A percentile compares a stretch with the other conserved stretches of the same genome.
Evolutionary conservation across 257 asterid species (phyloP).

Genomic region (Fraxinus anomala): DNA sequence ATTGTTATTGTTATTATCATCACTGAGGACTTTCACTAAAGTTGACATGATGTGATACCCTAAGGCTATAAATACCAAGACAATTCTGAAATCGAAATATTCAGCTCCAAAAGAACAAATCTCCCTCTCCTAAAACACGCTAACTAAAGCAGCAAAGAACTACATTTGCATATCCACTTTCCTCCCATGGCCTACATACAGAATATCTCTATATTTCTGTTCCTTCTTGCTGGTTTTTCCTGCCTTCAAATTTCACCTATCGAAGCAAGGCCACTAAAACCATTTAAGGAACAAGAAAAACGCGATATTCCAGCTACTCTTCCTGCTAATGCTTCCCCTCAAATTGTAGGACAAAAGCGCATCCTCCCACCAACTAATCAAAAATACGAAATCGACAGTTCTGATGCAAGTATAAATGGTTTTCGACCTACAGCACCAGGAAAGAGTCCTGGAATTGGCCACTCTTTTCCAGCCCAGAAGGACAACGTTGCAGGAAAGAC

Average conservation of each 20-base stretch:
- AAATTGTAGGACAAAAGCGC: neutral
- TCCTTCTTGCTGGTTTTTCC: constrained; percentile 37
- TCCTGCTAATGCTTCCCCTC: neutral
- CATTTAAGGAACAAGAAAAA: constrained; percentile 18
- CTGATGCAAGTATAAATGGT: constrained; percentile 20
- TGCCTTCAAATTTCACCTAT: constrained; percentile 30
- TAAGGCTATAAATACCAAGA: constrained; percentile 39
- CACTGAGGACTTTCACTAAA: constrained; percentile 22
- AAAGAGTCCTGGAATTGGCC: constrained; percentile 72
- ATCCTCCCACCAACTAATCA: constrained; percentile 21
- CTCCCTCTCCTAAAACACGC: constrained; percentile 10
- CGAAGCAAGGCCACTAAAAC: constrained; percentile 52
- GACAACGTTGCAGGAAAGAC: constrained; percentile 21
- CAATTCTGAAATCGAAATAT: constrained; percentile 25
- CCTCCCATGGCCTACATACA: constrained; percentile 39
- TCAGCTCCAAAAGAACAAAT: constrained; percentile 23
- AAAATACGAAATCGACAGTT: constrained; percentile 15
- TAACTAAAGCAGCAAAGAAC: neutral
- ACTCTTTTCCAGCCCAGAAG: constrained; percentile 30
- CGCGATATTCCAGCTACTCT: neutral
- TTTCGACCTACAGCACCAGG: constrained; percentile 57
- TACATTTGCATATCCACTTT: neutral
- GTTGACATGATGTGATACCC: constrained; percentile 12
- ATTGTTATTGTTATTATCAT: neutral
- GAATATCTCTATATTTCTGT: constrained; percentile 26